Evolutionary conservation across 1,139 yeast species (phyloP).

Genomic region (Suhomyces yuchorum): DNA sequence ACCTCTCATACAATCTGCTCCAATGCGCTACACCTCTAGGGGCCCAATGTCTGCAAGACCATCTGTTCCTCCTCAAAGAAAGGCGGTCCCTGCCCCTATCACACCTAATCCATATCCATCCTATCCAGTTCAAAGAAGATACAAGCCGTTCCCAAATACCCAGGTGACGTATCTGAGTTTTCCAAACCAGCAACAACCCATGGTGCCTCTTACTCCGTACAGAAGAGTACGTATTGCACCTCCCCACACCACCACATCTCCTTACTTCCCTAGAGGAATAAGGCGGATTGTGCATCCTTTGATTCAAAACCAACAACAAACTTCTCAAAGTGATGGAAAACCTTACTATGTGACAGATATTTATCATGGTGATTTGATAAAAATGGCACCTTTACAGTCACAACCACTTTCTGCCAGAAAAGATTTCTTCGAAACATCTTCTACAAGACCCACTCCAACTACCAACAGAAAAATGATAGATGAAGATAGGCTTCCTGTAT

Average conservation of each 20-base stretch:
- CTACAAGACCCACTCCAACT: conserved; percentile 11
- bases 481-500: conserved; percentile 41
- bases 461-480: conserved; percentile 18
- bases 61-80: conserved; percentile 12
- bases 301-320: not conserved
- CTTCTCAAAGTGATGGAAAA: conserved; percentile 9
- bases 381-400: conserved; percentile 52
- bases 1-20: conserved; percentile 50
- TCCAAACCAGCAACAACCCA: conserved; percentile 6
- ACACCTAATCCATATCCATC: conserved; percentile 2
- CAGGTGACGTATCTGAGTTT: conserved; percentile 19
- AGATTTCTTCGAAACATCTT: conserved; percentile 38
- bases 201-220: conserved; percentile 11
- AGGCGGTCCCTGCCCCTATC: not conserved
- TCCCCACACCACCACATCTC: conserved; percentile 19
- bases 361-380: conserved; percentile 49
- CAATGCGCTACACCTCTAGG: conserved; percentile 29
- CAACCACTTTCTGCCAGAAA: conserved; percentile 60
- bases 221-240: conserved; percentile 12
- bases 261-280: conserved; percentile 17
- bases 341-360: conserved; percentile 46
- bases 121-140: conserved; percentile 17
- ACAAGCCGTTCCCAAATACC: conserved; percentile 18
- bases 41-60: conserved; percentile 12
- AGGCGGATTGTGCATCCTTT: conserved; percentile 4